Conservation (phyloP, 345 rosid genomes). For the Salix brachista region DNA sequence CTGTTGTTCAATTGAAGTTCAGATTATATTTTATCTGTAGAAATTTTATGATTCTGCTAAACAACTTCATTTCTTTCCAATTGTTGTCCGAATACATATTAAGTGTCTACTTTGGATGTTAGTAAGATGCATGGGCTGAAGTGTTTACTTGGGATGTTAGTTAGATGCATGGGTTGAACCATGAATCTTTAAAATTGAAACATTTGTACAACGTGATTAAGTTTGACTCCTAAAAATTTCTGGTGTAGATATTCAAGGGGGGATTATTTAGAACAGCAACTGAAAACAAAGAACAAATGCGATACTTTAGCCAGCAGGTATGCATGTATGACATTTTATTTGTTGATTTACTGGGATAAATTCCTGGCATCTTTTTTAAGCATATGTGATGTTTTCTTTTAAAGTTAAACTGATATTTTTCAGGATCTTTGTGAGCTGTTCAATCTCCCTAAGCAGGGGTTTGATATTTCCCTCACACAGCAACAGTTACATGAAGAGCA, state of each 20-base stretch:
- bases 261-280: slow-evolving; percentile 93
- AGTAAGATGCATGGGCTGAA: too few species aligned
- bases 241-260: slow-evolving; percentile 76
- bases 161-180: not conserved
- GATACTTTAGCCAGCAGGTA: slow-evolving; percentile 92
- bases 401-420: slow-evolving; percentile 15
- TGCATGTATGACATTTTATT: not conserved
- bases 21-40: not conserved
- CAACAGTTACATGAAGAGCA: slow-evolving; percentile 90
- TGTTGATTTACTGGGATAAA: slow-evolving; percentile 8
- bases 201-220: not conserved
- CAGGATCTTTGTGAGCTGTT: slow-evolving; percentile 92
- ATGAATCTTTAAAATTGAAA: not conserved
- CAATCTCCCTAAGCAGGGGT: slow-evolving; percentile 83
- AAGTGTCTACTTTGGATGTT: not conserved
- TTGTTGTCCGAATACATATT: not conserved
- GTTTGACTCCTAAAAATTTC: not conserved
- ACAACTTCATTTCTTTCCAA: not conserved
- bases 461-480: slow-evolving; percentile 80
- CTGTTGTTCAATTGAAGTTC: not conserved
- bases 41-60: too few species aligned
- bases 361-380: not conserved
- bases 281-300: slow-evolving; percentile 93
- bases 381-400: not conserved
- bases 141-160: not conserved